Conservation (phyloP, 306 rosid species). For the Oemleria cerasiformis region DNA sequence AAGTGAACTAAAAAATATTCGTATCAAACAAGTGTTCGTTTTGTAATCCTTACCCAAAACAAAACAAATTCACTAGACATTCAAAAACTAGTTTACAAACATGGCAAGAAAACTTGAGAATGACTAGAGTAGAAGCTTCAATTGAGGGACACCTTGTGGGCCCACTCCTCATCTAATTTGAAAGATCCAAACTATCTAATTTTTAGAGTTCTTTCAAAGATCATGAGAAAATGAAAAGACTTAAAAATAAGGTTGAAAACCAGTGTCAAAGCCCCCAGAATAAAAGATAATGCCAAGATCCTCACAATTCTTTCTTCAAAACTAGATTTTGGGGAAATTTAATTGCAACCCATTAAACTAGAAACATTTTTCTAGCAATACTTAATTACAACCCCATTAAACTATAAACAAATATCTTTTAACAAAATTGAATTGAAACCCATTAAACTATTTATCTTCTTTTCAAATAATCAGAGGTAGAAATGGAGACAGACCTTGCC, state of each 20-base stretch:
- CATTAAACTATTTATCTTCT: too few species aligned
- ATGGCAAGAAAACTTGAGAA: not conserved
- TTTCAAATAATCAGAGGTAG: not conserved
- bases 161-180: too few species aligned
- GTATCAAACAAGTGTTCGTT: not conserved
- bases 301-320: not conserved
- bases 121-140: not conserved
- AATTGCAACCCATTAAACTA: not conserved
- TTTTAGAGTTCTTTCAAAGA: too few species aligned
- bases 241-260: too few species aligned
- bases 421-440: not conserved
- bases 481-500: constrained; percentile 56
- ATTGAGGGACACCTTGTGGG: too few species aligned
- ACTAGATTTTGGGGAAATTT: not conserved
- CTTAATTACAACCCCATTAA: too few species aligned
- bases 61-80: too few species aligned
- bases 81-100: not conserved
- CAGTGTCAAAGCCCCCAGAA: too few species aligned
- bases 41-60: too few species aligned
- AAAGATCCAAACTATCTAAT: too few species aligned
- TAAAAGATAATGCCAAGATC: not conserved
- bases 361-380: not conserved
- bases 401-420: too few species aligned
- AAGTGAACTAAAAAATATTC: not conserved
- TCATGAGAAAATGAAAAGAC: too few species aligned